phyloP scores from a whole-genome alignment of 2,329 filamentous ascomycete species.

The Tolypocladium inflatum region DNA sequence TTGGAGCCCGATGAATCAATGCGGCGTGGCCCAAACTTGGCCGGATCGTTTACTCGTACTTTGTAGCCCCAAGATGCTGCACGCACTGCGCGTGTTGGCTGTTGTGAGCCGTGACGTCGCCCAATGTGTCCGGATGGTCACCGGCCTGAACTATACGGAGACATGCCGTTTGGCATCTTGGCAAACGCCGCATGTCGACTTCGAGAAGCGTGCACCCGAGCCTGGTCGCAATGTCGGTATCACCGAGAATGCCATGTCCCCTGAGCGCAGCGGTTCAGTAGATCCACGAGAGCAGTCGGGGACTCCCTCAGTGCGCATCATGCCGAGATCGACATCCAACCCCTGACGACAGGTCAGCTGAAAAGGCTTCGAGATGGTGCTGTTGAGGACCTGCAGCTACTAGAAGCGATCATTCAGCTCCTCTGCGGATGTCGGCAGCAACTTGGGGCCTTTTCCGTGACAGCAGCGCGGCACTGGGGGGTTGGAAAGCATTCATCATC shows the following conservation, averaged over 20 bases:
- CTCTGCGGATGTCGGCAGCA: background rate
- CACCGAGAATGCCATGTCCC: background rate
- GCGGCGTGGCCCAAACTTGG: background rate
- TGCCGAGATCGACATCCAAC: background rate
- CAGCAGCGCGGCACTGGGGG: background rate
- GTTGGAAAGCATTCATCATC: background rate
- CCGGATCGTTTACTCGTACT: too few species aligned
- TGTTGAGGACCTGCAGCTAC: background rate
- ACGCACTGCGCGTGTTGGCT: background rate
- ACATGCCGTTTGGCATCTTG: background rate
- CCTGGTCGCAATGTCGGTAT: background rate
- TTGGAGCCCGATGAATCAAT: background rate
- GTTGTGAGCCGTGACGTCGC: too few species aligned
- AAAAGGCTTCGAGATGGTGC: background rate
- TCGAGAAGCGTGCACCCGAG: background rate
- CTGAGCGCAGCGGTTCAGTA: background rate
- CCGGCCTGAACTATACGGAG: background rate
- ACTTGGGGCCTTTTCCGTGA: background rate
- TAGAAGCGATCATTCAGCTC: background rate
- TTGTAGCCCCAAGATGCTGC: background rate
- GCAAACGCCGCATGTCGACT: background rate
- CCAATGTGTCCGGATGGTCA: too few species aligned
- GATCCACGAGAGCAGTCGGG: background rate
- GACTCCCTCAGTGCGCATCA: background rate
- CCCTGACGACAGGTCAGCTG: background rate